Evolutionary conservation across 1,284 basidiomycete species (phyloP), one percentile per base, ranked within the genome.

Genomic region (Irpex lacteus): DNA sequence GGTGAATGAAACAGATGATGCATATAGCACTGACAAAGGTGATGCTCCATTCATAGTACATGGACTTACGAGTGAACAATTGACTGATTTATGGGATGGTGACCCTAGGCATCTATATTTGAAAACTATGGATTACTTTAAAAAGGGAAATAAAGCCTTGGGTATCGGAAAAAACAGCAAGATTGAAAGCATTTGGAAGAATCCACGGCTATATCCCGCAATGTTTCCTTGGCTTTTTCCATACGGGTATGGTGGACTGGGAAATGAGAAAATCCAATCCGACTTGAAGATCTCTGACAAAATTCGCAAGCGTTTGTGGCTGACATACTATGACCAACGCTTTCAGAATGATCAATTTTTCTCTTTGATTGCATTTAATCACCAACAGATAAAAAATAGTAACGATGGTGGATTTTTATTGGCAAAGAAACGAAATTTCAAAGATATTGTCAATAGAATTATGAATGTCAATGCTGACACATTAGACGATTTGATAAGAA

Each of bases 161-260:
- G 55, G 64, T 59, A n/a, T 65, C 75, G 70, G 72, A 4, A 72
- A 74, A 61, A 60, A 49, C 26, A n/a, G 36, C 4, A 54, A 67
- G 1, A 70, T 72, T n/a, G 59, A 70, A 53, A 70, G 67, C 4
- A 69, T 75, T 1, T 78, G 69, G 58, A 66, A 77, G 34, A 76
- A 77, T 63, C 70, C 72, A 2, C 53, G 65, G 3, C 54, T 77
- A n/a, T 77, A 75, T 68, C 72, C 76, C 1, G 64, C 72, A 40
- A 72, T 75, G 70, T 76, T 75, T 65, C 76, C 77, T 7, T 77
- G 77, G 76, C 64, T 78, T 2, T 79, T 77, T 65, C 77, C 76
- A 5, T 78, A 74, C 73, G 77, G 77, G 1, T 54, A 68, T 9
- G 77, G 76, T 11, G 73, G 76, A 11, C 61, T 77, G 52, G 73